Base-by-base conservation (phyloP, 164 flowering plant species). In the Amborella trichopoda region DNA sequence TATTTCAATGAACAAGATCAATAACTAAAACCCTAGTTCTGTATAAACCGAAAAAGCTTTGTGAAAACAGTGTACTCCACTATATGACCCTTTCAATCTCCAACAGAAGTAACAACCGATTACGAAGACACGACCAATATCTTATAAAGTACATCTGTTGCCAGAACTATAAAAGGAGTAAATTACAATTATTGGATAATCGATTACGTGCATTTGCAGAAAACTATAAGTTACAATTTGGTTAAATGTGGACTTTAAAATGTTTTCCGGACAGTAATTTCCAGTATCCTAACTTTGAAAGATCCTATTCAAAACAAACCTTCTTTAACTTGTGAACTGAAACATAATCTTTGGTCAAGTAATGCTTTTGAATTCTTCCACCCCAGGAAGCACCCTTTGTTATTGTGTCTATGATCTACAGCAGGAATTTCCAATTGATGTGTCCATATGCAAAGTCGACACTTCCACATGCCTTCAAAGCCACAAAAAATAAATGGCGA, bases 391-490 rank as follows among this genome's bases (percentile, higher is more conserved):
- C 27, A 52, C 40, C 32, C 46, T 2, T 57, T 46, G 19, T n/a
- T 18, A 37, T 6, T 37, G 19, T 8, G 40, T n/a, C 6, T 37
- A n/a, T 37, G 40, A 37, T 57, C 62, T 40, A 56, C 38, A 33
- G n/a, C 51, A 44, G 48, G 46, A 55, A 49, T 54, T 48, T 32
- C 71, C 56, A 54, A 52, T 61, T 28, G 50, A 44, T 60, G 50
- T 14, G 65, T 64, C 67, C 72, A 71, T 52, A 48, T 53, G 65
- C 75, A 67, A 55, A 67, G 63, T 49, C 50, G 59, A 46, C 75
- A 71, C 59, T 67, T 67, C 71, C 75, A 71, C 21, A 60, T 64
- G 61, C 65, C 75, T 71, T 71, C 68, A 67, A 20, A 36, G 48
- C 54, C 24, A 58, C 0, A 33, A 54, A 54, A 56, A 20, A 26